A percentile compares a stretch with the other conserved stretches of the same genome.
Evolutionary conservation across 148 eudicot species (phyloP).

Genomic region (Cornus suecica): DNA sequence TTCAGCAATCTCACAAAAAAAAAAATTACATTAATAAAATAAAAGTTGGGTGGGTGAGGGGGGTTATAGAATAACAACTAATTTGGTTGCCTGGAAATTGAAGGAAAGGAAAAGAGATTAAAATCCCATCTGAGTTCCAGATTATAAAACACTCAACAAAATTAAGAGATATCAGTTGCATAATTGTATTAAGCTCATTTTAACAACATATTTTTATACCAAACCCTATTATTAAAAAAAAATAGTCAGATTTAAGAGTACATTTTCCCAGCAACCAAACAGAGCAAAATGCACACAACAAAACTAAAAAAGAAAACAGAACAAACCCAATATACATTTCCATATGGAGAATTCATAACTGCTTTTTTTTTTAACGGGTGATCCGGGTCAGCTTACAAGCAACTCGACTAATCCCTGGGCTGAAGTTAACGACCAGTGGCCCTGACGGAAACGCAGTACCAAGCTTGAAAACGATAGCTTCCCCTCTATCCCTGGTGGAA

Average conservation of each 20-base stretch:
- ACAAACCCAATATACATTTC: background rate
- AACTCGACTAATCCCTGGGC: too few relatives aligned
- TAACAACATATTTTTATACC: background rate
- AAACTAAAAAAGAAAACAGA: background rate
- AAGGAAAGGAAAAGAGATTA: background rate
- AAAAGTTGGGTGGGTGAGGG: too few relatives aligned
- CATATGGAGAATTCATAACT: background rate
- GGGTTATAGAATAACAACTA: background rate
- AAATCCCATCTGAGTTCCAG: too few relatives aligned
- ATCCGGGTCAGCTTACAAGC: too few relatives aligned
- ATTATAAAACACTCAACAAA: background rate
- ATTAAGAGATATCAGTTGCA: background rate
- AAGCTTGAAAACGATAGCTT: conserved; percentile 48
- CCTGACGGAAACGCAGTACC: too few relatives aligned
- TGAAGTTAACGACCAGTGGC: too few relatives aligned
- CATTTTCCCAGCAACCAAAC: background rate
- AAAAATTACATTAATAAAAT: too few relatives aligned
- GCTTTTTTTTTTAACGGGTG: too few relatives aligned
- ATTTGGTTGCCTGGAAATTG: background rate
- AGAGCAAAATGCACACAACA: background rate
- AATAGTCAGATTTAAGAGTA: background rate
- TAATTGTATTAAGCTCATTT: background rate
- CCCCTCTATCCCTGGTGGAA: conserved; percentile 36
- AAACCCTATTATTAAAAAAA: background rate
- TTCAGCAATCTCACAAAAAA: background rate